Evolutionary conservation across 2,329 filamentous ascomycete genomes (phyloP).

Genomic region (Lasiodiplodia hormozganensis): DNA sequence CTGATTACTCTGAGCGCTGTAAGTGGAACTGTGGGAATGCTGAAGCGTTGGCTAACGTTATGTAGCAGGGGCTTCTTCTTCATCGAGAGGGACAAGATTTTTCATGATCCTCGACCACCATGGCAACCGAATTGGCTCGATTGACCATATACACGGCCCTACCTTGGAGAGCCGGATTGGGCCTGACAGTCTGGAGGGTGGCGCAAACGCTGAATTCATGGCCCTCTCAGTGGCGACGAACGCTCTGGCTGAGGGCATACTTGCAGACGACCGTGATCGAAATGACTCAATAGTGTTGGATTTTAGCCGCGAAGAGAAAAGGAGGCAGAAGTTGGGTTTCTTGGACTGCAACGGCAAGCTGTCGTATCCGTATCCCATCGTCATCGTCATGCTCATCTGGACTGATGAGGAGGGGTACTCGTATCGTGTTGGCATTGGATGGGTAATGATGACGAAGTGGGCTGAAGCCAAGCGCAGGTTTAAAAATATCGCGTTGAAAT

Average conservation of each 20-base stretch:
- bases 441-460: background rate
- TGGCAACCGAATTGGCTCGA: background rate
- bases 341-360: background rate
- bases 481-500: background rate
- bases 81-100: background rate
- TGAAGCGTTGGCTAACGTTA: rapidly evolving
- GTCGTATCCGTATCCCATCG: background rate
- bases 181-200: background rate
- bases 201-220: background rate
- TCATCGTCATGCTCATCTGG: background rate
- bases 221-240: background rate
- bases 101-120: background rate
- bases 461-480: background rate
- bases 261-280: background rate
- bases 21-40: background rate
- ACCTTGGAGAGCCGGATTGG: background rate
- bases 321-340: background rate
- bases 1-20: background rate
- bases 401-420: background rate
- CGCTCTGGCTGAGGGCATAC: background rate
- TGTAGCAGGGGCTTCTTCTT: background rate
- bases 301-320: background rate
- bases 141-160: background rate
- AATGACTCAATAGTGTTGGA: too few relatives aligned
- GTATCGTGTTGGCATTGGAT: background rate